Conservation (phyloP, 2,329 filamentous ascomycete genomes). For the Rhinocladiella similis region DNA sequence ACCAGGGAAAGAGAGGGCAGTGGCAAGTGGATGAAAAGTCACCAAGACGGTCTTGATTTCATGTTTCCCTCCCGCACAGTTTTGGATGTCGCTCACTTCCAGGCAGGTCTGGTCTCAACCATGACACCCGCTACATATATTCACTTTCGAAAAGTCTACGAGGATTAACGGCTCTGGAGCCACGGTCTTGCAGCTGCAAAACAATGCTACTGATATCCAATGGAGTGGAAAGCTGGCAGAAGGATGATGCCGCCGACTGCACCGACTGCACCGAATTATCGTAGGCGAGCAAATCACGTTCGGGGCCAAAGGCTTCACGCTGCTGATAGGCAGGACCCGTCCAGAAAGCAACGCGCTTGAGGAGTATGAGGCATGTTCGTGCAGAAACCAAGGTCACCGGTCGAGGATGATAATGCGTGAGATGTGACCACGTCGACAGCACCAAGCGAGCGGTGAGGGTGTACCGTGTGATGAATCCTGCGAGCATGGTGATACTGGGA, state of each 20-base stretch:
- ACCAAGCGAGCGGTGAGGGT: slow-evolving; percentile 17
- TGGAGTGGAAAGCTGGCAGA: slow-evolving; percentile 14
- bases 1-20: too few species aligned
- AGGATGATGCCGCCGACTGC: slow-evolving; percentile 8
- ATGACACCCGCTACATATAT: not conserved
- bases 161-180: not conserved
- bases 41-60: too few species aligned
- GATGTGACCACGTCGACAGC: slow-evolving; percentile 14
- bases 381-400: slow-evolving; percentile 1
- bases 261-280: slow-evolving; percentile 6
- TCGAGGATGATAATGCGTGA: slow-evolving; percentile 11
- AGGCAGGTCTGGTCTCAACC: too few species aligned
- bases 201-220: slow-evolving; percentile 19
- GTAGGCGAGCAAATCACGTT: slow-evolving; percentile 18
- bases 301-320: slow-evolving; percentile 2
- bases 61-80: too few species aligned
- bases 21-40: too few species aligned
- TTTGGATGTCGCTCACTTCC: too few species aligned
- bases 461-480: slow-evolving; percentile 16
- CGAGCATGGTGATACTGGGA: slow-evolving; percentile 4
- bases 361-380: not conserved
- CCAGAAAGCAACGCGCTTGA: slow-evolving; percentile 19
- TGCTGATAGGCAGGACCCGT: slow-evolving; percentile 21
- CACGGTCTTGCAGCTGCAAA: slow-evolving; percentile 12
- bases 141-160: not conserved